phyloP scores from a whole-genome alignment of 108 stramenopile genomes.

The Fragilariopsis cylindrus region DNA sequence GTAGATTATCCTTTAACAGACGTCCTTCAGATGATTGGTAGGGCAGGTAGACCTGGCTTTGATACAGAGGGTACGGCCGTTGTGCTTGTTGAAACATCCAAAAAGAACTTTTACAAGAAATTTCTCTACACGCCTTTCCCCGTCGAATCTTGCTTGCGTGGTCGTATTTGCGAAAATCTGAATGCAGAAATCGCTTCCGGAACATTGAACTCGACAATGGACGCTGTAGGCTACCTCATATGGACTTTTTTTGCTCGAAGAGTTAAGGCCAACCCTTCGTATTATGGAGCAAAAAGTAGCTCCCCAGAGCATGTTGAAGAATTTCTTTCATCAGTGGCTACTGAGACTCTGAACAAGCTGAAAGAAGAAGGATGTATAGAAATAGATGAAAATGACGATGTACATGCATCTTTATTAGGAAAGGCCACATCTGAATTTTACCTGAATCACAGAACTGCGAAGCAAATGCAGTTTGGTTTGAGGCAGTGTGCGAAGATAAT shows the following conservation, averaged over 20 bases:
- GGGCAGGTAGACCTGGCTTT: slow-evolving; percentile 95
- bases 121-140: slow-evolving; percentile 99
- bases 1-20: slow-evolving; percentile 99
- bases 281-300: slow-evolving; percentile 79
- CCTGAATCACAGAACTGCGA: slow-evolving; percentile 79
- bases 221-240: slow-evolving; percentile 90
- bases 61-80: slow-evolving; percentile 91
- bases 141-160: slow-evolving; percentile 94
- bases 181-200: slow-evolving; percentile 95
- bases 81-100: slow-evolving; percentile 92
- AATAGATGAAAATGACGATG: slow-evolving; percentile 43
- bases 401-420: slow-evolving; percentile 77
- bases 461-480: slow-evolving; percentile 75
- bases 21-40: slow-evolving; percentile 99
- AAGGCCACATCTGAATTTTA: slow-evolving; percentile 91
- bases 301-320: slow-evolving; percentile 66
- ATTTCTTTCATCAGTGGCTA: slow-evolving; percentile 63
- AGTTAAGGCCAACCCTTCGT: slow-evolving; percentile 93
- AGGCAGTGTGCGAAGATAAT: slow-evolving; percentile 44
- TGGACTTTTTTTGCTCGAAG: slow-evolving; percentile 98
- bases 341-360: slow-evolving; percentile 63
- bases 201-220: slow-evolving; percentile 69
- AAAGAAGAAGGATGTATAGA: slow-evolving; percentile 79
- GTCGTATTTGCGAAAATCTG: slow-evolving; percentile 88
- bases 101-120: slow-evolving; percentile 97